phyloP scores from a whole-genome alignment of 371 early-diverging fungal genomes.

The Gilbertella persicaria region DNA sequence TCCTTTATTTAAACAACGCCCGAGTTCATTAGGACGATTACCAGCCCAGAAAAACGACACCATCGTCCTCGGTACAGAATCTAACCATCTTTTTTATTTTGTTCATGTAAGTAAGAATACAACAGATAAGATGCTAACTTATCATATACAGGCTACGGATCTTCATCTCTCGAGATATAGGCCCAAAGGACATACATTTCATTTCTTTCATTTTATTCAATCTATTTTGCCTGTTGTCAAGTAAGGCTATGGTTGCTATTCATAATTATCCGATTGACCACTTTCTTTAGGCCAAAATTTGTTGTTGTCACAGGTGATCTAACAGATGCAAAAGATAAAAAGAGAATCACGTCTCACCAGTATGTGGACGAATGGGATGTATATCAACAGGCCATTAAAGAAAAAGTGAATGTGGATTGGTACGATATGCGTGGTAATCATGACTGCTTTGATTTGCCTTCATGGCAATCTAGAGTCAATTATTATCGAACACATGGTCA shows the following conservation, averaged over 20 bases:
- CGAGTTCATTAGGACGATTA: too few species aligned
- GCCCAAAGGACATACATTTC: constrained; percentile 66
- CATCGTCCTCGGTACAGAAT: constrained; percentile 33
- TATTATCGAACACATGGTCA: constrained; percentile 57
- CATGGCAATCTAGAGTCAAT: constrained; percentile 63
- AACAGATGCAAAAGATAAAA: constrained; percentile 82
- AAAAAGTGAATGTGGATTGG: constrained; percentile 53
- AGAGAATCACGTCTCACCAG: constrained; percentile 67
- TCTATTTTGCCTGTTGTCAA: constrained; percentile 63
- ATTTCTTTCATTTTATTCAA: constrained; percentile 76
- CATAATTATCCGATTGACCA: neutral
- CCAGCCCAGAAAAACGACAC: neutral
- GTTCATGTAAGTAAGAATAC: constrained; percentile 44
- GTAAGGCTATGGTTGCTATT: constrained; percentile 10
- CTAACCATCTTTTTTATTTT: constrained; percentile 59
- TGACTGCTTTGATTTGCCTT: constrained; percentile 81
- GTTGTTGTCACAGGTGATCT: constrained; percentile 80
- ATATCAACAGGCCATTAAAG: constrained; percentile 65
- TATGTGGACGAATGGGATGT: constrained; percentile 83
- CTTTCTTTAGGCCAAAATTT: constrained; percentile 56
- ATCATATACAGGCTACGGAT: constrained; percentile 84
- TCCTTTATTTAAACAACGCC: neutral
- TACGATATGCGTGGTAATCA: constrained; percentile 89
- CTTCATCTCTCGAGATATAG: constrained; percentile 79
- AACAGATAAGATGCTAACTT: too few species aligned